Percentiles rank a stretch among this genome's conserved stretches.
Conservation (phyloP, 169 alveolate genomes). For the Eimeria tenella region DNA sequence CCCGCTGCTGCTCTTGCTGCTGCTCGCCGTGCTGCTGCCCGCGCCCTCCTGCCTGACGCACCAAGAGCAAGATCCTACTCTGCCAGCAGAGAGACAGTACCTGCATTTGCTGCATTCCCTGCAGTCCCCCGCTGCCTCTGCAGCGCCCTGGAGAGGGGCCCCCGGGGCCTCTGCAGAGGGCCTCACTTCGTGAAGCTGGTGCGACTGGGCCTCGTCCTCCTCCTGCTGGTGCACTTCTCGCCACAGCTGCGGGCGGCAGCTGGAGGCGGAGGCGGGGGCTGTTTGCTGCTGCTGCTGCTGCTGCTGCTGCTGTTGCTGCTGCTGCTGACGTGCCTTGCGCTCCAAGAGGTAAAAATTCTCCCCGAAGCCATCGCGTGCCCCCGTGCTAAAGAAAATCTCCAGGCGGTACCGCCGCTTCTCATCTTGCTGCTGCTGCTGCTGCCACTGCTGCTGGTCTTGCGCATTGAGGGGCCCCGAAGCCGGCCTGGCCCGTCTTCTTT, state of each 20-base stretch:
- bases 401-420: constrained; percentile 65
- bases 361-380: constrained; percentile 78
- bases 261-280: not conserved
- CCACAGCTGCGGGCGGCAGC: constrained; percentile 48
- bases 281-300: constrained; percentile 63
- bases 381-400: constrained; percentile 76
- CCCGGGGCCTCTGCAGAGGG: not conserved
- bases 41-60: not conserved
- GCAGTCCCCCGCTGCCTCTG: not conserved
- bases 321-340: constrained; percentile 67
- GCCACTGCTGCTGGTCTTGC: constrained; percentile 6
- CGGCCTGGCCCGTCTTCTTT: not conserved
- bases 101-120: not conserved
- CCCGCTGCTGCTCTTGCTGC: constrained; percentile 24
- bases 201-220: constrained; percentile 43
- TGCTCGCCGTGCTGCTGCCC: not conserved
- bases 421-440: constrained; percentile 43
- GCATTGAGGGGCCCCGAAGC: not conserved
- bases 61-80: not conserved
- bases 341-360: constrained; percentile 51
- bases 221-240: constrained; percentile 37
- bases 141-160: constrained; percentile 21
- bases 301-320: constrained; percentile 61
- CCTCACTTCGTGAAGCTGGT: not conserved
- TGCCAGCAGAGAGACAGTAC: not conserved